These are phyloP conservation scores for Hippophae rhamnoides DNA, from an alignment of 306 rosid genomes.

Conservation along the genomic window DNA sequence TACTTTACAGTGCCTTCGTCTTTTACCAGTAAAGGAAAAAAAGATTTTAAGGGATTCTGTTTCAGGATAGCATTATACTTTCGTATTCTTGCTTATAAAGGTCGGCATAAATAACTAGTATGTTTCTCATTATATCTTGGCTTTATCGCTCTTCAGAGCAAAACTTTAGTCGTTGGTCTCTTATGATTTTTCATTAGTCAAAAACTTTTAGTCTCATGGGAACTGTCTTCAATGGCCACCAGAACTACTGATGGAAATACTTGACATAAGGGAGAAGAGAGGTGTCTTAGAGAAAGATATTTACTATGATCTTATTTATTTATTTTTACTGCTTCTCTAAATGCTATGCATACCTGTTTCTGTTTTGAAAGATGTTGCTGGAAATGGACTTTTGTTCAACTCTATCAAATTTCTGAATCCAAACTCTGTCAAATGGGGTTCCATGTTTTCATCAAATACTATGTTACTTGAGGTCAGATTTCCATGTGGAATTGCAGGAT, in stretches of 20 bases:
- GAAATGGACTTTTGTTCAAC: slow-evolving; percentile 36
- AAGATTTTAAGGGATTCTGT: neutral
- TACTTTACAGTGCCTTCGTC: too few relatives aligned
- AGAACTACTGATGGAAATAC: slow-evolving; percentile 4
- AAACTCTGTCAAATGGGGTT: slow-evolving; percentile 72
- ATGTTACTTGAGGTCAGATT: slow-evolving; percentile 66
- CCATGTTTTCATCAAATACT: slow-evolving; percentile 85
- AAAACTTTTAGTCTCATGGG: neutral
- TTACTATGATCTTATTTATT: neutral
- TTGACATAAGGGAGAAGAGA: slow-evolving; percentile 2
- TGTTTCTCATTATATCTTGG: neutral
- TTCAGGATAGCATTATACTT: neutral
- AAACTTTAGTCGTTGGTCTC: neutral
- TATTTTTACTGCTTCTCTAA: slow-evolving; percentile 1
- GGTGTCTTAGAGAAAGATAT: neutral
- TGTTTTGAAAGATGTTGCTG: slow-evolving; percentile 26
- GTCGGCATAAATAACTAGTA: neutral
- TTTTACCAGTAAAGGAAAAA: neutral
- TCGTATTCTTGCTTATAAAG: neutral
- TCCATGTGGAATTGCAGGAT: slow-evolving; percentile 80
- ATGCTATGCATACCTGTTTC: slow-evolving; percentile 49
- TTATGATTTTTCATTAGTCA: neutral
- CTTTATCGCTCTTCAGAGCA: neutral
- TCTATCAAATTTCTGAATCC: slow-evolving; percentile 56
- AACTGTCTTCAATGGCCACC: neutral